Evolutionary conservation across 805 yeast species (phyloP), one percentile per base, ranked within the genome.

Genomic region (Starmerella vaccinii): DNA sequence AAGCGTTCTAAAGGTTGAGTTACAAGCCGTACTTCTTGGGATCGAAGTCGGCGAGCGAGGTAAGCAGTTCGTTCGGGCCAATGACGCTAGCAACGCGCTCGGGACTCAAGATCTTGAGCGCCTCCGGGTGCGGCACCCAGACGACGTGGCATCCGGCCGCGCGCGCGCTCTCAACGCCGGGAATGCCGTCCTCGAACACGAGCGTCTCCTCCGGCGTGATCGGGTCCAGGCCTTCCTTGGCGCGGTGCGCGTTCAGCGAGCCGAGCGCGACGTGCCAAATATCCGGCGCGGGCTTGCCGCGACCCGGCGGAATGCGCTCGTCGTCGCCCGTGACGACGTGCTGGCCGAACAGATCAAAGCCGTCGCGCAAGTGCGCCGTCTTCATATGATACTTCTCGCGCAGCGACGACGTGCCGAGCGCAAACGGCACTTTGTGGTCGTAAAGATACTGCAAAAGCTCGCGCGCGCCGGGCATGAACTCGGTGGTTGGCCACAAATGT

Each of bases 281-380:
- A 64, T 89, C 94, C 2, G 98, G 98, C 52, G 73, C 72, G 13
- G 99, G 99, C 65, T 92, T 92, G 5, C 98, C 97, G 55, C 81
- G 75, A 3, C 96, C 97, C 15, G 70, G 72, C 1, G 90, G 84
- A 51, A 92, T 78, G 40, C 95, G 75, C 32, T 77, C 70, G 62
- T 92, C 92, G 68, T 92, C 98, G 5, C 97, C 97, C 1, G 90
- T 82, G 32, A 90, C 83, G 19, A 84, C 71, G 56, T 81, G 84
- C 13, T 73, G 71, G 43, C 76, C 77, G 61, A 92, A 92, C 29
- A 75, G 63, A 2, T 74, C 74, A 58, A 86, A 84, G 1, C 80
- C 78, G n/a, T 76, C 67, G 21, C 68, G 65, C 45, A 88, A 71
- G 63, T 85, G 90, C 6, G 64, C 70, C 0, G 97, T 89, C 65